Conservation (phyloP, 805 yeast genomes). For the Peterozyma xylosa region DNA sequence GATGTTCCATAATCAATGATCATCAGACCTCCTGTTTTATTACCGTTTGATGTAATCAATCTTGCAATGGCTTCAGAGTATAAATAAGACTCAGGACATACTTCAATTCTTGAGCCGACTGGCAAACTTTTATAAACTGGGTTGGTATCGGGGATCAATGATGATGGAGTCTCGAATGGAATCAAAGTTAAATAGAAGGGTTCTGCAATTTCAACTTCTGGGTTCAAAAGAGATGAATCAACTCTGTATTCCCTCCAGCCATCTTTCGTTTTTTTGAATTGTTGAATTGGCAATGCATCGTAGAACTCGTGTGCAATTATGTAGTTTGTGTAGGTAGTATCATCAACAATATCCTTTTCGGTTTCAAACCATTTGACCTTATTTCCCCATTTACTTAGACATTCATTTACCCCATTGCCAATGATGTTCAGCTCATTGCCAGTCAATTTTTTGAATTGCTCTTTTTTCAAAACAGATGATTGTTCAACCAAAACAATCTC, state of each 20-base stretch:
- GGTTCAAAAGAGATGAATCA: slow-evolving; percentile 37
- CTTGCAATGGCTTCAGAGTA: slow-evolving; percentile 47
- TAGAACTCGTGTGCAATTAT: slow-evolving; percentile 81
- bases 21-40: slow-evolving; percentile 53
- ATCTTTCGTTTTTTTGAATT: slow-evolving; percentile 49
- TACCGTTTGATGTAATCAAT: slow-evolving; percentile 25
- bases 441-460: slow-evolving; percentile 48
- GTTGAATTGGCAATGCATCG: slow-evolving; percentile 77
- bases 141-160: slow-evolving; percentile 44
- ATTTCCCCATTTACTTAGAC: slow-evolving; percentile 35
- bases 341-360: slow-evolving; percentile 34
- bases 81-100: slow-evolving; percentile 66
- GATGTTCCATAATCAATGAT: slow-evolving; percentile 74
- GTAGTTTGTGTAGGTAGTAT: slow-evolving; percentile 38
- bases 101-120: slow-evolving; percentile 54
- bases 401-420: slow-evolving; percentile 1
- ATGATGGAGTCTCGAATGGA: slow-evolving; percentile 54
- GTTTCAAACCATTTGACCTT: slow-evolving; percentile 54
- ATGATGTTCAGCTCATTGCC: slow-evolving; percentile 12
- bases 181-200: slow-evolving; percentile 50
- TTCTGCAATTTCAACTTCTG: slow-evolving; percentile 14
- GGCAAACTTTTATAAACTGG: slow-evolving; percentile 47
- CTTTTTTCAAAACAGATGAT: slow-evolving; percentile 51
- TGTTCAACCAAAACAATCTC: slow-evolving; percentile 63
- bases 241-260: slow-evolving; percentile 82